A percentile compares a stretch with the other conserved stretches of the same genome.
phyloP scores from a whole-genome alignment of 2,329 filamentous ascomycete genomes.

The Exophiala aquamarina region DNA sequence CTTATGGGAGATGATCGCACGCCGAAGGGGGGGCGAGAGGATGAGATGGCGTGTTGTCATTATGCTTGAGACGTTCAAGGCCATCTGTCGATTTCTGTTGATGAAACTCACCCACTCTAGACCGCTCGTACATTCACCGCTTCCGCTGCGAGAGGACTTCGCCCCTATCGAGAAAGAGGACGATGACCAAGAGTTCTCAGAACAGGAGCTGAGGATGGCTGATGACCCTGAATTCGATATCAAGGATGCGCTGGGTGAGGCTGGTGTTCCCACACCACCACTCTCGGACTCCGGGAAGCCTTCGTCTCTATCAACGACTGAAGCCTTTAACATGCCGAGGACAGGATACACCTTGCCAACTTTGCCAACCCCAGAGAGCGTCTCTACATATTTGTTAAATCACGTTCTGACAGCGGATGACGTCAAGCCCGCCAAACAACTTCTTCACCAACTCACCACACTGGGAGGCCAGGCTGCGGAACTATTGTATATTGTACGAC shows the following conservation, averaged over 20 bases:
- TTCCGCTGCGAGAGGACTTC: slow-evolving; percentile 77
- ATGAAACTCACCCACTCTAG: slow-evolving; percentile 79
- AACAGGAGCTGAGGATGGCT: slow-evolving; percentile 33
- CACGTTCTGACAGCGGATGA: slow-evolving; percentile 94
- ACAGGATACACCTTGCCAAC: slow-evolving; percentile 83
- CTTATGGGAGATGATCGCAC: slow-evolving; percentile 95
- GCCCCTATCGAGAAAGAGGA: slow-evolving; percentile 55
- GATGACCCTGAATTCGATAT: slow-evolving; percentile 22
- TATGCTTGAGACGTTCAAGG: slow-evolving; percentile 81
- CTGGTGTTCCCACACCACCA: slow-evolving; percentile 27
- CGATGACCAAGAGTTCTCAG: slow-evolving; percentile 47
- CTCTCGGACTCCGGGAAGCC: slow-evolving; percentile 26
- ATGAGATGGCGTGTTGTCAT: slow-evolving; percentile 85
- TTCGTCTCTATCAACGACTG: slow-evolving; percentile 42
- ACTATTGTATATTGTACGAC: slow-evolving; percentile 85
- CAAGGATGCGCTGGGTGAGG: slow-evolving; percentile 22
- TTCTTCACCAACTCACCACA: slow-evolving; percentile 70
- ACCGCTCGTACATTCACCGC: slow-evolving; percentile 75
- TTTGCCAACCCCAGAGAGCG: slow-evolving; percentile 76
- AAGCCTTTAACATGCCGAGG: slow-evolving; percentile 88
- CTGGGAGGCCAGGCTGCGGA: slow-evolving; percentile 83
- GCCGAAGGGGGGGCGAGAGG: slow-evolving; percentile 75
- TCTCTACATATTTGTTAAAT: slow-evolving; percentile 81
- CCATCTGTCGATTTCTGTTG: slow-evolving; percentile 76
- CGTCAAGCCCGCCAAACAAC: slow-evolving; percentile 84